These are phyloP conservation scores for Magnaporthales sp. DNA, from an alignment of 2,329 filamentous ascomycete genomes.

Conservation along the genomic window DNA sequence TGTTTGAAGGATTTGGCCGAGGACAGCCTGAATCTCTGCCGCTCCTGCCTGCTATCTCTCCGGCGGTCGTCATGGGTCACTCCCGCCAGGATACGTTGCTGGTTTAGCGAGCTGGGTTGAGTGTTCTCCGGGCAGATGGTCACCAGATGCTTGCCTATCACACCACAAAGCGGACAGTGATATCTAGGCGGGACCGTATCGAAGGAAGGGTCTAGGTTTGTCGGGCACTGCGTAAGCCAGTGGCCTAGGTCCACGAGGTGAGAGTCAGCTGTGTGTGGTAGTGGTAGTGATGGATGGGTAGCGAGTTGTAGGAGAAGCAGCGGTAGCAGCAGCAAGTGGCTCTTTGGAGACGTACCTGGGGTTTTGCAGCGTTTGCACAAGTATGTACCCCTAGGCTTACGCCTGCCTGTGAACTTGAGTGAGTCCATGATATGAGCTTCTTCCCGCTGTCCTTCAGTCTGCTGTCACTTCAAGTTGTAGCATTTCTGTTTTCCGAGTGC, in stretches of 20 bases:
- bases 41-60: background rate
- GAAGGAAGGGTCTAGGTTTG: slow-evolving; percentile 28
- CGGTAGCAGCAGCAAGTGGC: too few relatives aligned
- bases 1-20: background rate
- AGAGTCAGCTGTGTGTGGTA: background rate
- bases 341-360: slow-evolving; percentile 16
- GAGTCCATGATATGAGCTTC: background rate
- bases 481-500: too few relatives aligned
- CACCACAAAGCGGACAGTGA: slow-evolving; percentile 24
- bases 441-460: background rate
- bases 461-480: background rate
- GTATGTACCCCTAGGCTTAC: slow-evolving; percentile 12
- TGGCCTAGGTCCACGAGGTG: slow-evolving; percentile 22
- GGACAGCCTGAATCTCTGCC: background rate
- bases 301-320: too few relatives aligned
- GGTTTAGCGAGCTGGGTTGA: slow-evolving; percentile 21
- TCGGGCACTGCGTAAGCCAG: slow-evolving; percentile 28
- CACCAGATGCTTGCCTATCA: slow-evolving; percentile 23
- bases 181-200: slow-evolving; percentile 24
- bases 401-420: background rate
- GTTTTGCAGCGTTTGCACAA: slow-evolving; percentile 23
- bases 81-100: slow-evolving; percentile 17
- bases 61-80: too few relatives aligned
- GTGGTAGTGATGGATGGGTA: background rate
- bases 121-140: slow-evolving; percentile 27